These are phyloP conservation scores for Obelidium mucronatum DNA, from an alignment of 192 early-diverging fungal species.

Conservation along the genomic window DNA sequence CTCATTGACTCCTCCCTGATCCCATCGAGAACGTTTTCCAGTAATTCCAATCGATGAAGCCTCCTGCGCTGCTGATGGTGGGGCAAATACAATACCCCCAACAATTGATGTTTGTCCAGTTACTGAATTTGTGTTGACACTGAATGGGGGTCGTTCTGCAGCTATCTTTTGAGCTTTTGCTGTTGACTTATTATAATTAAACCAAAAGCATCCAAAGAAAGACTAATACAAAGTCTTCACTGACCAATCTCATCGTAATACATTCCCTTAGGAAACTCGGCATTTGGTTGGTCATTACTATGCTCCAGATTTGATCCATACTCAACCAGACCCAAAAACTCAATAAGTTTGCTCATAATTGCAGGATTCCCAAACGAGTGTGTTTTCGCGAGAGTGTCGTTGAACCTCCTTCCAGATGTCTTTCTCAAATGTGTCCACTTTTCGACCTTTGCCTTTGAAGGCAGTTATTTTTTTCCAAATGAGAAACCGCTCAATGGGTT, in stretches of 20 bases:
- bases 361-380: conserved; percentile 92
- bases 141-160: conserved; percentile 4
- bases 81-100: not conserved
- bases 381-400: conserved; percentile 79
- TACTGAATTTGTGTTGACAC: not conserved
- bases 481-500: not conserved
- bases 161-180: conserved; percentile 24
- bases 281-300: conserved; percentile 75
- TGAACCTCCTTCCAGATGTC: conserved; percentile 76
- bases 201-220: not conserved
- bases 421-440: conserved; percentile 73
- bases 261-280: conserved; percentile 62
- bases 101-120: conserved; percentile 4
- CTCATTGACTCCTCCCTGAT: not conserved
- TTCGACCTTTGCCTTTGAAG: conserved; percentile 71
- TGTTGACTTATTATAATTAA: too few species aligned
- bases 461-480: not conserved
- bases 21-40: conserved; percentile 14
- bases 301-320: conserved; percentile 78
- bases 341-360: conserved; percentile 88
- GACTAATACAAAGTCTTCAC: not conserved
- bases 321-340: conserved; percentile 83
- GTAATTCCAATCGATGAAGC: not conserved
- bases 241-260: conserved; percentile 69
- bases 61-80: not conserved